Evolutionary conservation across 2,329 filamentous ascomycete species (phyloP), one percentile per base, ranked within the genome.

Genomic region (Colletotrichum sp.): DNA sequence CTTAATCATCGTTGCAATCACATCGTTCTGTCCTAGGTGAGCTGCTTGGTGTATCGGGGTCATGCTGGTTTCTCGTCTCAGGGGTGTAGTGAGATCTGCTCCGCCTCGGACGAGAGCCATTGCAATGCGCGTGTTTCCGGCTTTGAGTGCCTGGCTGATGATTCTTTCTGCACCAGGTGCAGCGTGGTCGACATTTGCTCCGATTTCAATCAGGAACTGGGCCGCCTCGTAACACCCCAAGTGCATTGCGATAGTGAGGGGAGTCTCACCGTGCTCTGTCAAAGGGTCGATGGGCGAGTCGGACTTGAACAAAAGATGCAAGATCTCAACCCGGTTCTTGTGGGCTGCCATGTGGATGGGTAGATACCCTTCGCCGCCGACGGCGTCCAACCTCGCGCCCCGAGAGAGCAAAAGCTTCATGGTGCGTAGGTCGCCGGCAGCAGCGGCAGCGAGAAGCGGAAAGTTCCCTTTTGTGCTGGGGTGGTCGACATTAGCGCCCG

Each of bases 381-480:
- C 30, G 9, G 71, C 76, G 12, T 79, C 76, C 6, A 77, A 69
- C 4, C 77, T 69, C 44, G 79, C 80, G 16, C 76, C 75, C 9
- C 69, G 75, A 15, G 71, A 68, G 10, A 82, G 70, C 7, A 82
- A 64, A 7, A 78, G 65, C 49, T 77, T 76, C 26, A 76, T 73
- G 49, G 79, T 78, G 77, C 88, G 69, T 80, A 86, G n/a, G 78
- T 84, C 64, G 83, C 86, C 76, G 83, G 87, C 71, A 81, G 86
- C 78, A 26, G 91, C 93, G 79, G 91, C 92, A 9, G 79, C 69
- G 12, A 80, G 78, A 10, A 82, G 75, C 3, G 81, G 79, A 13
- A 78, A 79, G 18, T 73, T 78, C 6, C 78, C 79, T 30, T 74
- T 78, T 4, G 30, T 36, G 36, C 76, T 77, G 13, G 59, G 60